A percentile compares a stretch with the other conserved stretches of the same genome.
phyloP scores from a whole-genome alignment of 2,329 filamentous ascomycete genomes.

The Colletotrichum somersetense region DNA sequence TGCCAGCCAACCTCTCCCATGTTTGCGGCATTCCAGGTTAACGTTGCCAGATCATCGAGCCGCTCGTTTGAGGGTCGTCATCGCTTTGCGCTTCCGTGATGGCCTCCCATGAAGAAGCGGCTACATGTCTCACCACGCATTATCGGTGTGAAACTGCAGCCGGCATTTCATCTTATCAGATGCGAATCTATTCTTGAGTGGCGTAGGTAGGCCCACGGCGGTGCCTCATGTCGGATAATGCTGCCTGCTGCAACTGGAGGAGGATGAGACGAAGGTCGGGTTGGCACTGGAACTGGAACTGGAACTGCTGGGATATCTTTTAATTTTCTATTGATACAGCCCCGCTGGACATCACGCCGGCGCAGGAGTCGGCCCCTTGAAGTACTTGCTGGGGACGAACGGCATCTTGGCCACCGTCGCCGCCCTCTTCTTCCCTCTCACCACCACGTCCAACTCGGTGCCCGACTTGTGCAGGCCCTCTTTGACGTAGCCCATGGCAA shows the following conservation, averaged over 20 bases:
- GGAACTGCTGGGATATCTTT: slow-evolving; percentile 30
- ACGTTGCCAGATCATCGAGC: slow-evolving; percentile 41
- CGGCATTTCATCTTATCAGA: slow-evolving; percentile 11
- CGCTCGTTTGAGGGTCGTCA: slow-evolving; percentile 55
- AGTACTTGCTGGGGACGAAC: slow-evolving; percentile 85
- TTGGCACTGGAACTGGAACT: not conserved
- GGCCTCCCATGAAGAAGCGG: slow-evolving; percentile 54
- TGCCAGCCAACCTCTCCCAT: slow-evolving; percentile 30
- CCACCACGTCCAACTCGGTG: slow-evolving; percentile 82
- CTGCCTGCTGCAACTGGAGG: not conserved
- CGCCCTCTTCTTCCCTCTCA: slow-evolving; percentile 81
- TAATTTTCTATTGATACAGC: slow-evolving; percentile 35
- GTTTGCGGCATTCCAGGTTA: slow-evolving; percentile 35
- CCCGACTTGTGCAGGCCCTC: slow-evolving; percentile 86
- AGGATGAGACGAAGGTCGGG: slow-evolving; percentile 8
- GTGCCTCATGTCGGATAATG: not conserved
- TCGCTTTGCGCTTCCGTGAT: slow-evolving; percentile 52
- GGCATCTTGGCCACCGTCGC: slow-evolving; percentile 89
- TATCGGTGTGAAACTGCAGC: not conserved
- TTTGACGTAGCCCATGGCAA: slow-evolving; percentile 94
- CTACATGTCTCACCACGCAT: slow-evolving; percentile 11
- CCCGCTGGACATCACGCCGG: slow-evolving; percentile 22
- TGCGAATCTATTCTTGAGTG: not conserved
- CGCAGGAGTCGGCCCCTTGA: slow-evolving; percentile 56
- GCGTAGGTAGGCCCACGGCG: not conserved